Evolutionary conservation across 129 eudicot genomes (phyloP), one percentile per base, ranked within the genome.

Genomic region (Lactuca saligna): DNA sequence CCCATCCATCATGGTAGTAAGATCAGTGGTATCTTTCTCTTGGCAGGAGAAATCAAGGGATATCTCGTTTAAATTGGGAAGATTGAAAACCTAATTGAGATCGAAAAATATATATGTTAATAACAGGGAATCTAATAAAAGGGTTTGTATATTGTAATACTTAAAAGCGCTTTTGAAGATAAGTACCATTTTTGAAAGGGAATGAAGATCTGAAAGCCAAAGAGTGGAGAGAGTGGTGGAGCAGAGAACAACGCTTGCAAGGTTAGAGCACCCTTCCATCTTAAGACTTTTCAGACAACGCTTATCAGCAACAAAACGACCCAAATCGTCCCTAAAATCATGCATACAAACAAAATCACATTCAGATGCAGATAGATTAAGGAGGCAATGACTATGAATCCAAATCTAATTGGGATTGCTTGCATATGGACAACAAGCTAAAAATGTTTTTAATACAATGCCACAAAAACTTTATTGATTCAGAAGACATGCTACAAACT

Each of bases 121-220:
- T 46, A 46, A 46, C 5, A 46, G 14, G 49, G 49, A 3, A 6
- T 42, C 9, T 6, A 8, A 35, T 35, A 35, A 6, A 25, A 25
- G 29, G 6, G 38, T 35, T 35, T 35, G 38, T 35, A 6, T 0
- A 35, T 44, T 34, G 54, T 3, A 46, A 35, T 25, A 31, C 17
- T 46, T 34, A 54, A 51, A 5, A 42, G 57, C 58, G 63, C 7
- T 9, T 41, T 60, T 4, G 72, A 65, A 57, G 50, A 55, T 15
- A 69, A 32, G 46, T 79, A 94, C 99, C 96, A 73, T 85, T 83
- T 85, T 94, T 37, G 97, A 80, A 48, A 89, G 88, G 16, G 90
- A 89, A 57, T 87, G 83, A 66, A 94, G 97, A 85, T 85, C 95
- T 42, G 97, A 90, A 54, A 94, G 99, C 94, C 96, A 94, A 11